These are phyloP conservation scores for Cryphonectria naterciae DNA, from an alignment of 2,329 filamentous ascomycete species.

Conservation along the genomic window DNA sequence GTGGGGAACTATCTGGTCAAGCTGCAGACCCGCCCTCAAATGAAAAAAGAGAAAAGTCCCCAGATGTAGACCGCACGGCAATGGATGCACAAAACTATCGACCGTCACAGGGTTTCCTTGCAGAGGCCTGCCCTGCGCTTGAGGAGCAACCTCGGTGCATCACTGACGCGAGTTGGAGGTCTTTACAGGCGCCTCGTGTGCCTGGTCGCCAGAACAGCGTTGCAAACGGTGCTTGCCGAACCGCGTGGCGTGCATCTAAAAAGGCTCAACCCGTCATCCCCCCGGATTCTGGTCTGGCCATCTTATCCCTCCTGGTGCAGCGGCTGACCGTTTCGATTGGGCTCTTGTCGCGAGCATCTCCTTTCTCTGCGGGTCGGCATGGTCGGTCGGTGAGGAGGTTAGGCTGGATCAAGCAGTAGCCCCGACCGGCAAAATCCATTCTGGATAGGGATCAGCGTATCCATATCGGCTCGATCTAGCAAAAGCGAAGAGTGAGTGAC, in stretches of 20 bases:
- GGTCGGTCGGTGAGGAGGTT: conserved; percentile 32
- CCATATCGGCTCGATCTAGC: conserved; percentile 43
- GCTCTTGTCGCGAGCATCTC: conserved; percentile 25
- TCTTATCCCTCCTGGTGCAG: conserved; percentile 24
- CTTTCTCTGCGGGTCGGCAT: conserved; percentile 29
- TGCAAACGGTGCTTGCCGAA: conserved; percentile 35
- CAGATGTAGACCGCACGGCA: not conserved
- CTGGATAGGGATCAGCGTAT: conserved; percentile 40
- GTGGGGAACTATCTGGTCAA: conserved; percentile 19
- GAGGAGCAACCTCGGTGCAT: conserved; percentile 14
- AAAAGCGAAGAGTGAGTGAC: conserved; percentile 35
- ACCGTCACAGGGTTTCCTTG: conserved; percentile 14
- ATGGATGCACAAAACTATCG: conserved; percentile 25
- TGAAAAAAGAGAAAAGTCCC: conserved; percentile 2
- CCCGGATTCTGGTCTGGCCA: conserved; percentile 17
- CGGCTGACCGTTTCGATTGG: conserved; percentile 25
- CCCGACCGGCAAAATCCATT: conserved; percentile 43
- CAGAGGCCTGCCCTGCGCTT: conserved; percentile 18
- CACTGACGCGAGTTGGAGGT: not conserved
- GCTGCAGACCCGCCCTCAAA: conserved; percentile 14
- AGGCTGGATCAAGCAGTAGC: conserved; percentile 42
- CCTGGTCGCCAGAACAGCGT: conserved; percentile 18
- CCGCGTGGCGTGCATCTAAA: conserved; percentile 29
- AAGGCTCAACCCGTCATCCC: conserved; percentile 23
- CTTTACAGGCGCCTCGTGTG: conserved; percentile 17